These are phyloP conservation scores for Hippophae rhamnoides DNA, from an alignment of 306 rosid species.

Conservation along the genomic window DNA sequence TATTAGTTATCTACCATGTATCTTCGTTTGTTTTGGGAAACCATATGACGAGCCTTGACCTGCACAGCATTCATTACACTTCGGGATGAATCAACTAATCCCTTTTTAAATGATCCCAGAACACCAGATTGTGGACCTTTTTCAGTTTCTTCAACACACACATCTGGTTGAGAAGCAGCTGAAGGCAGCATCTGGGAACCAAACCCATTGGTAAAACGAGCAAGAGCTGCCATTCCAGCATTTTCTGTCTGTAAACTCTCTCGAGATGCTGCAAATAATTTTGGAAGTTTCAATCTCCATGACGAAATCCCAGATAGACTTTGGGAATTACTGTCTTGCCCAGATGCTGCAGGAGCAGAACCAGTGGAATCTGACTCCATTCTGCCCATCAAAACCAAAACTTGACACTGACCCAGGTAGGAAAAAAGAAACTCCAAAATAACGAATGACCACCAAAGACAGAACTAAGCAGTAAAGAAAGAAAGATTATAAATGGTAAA, in stretches of 20 bases:
- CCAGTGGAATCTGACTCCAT: slow-evolving; percentile 33
- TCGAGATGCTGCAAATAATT: slow-evolving; percentile 28
- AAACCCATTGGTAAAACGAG: slow-evolving; percentile 48
- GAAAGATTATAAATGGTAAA: too few relatives aligned
- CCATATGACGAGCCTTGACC: slow-evolving; percentile 90
- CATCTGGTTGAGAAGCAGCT: slow-evolving; percentile 16
- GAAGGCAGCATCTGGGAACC: slow-evolving; percentile 42
- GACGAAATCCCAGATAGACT: slow-evolving; percentile 40
- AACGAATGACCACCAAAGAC: neutral
- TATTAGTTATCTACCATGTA: slow-evolving; percentile 50
- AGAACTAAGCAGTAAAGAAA: neutral
- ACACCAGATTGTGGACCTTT: slow-evolving; percentile 37
- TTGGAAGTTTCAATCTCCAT: slow-evolving; percentile 39
- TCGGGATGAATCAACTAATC: slow-evolving; percentile 62
- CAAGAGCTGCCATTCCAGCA: slow-evolving; percentile 37
- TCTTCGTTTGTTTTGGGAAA: slow-evolving; percentile 86
- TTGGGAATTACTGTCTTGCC: slow-evolving; percentile 20
- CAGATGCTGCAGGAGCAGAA: slow-evolving; percentile 25
- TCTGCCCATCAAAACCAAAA: slow-evolving; percentile 6
- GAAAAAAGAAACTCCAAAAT: neutral
- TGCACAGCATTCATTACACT: slow-evolving; percentile 80
- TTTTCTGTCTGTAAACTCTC: slow-evolving; percentile 29
- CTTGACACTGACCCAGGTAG: slow-evolving; percentile 3
- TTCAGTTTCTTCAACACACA: slow-evolving; percentile 23
- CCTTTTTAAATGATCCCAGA: slow-evolving; percentile 61